These are phyloP conservation scores for Beauveria brongniartii DNA, from an alignment of 2,329 filamentous ascomycete genomes.

Conservation along the genomic window DNA sequence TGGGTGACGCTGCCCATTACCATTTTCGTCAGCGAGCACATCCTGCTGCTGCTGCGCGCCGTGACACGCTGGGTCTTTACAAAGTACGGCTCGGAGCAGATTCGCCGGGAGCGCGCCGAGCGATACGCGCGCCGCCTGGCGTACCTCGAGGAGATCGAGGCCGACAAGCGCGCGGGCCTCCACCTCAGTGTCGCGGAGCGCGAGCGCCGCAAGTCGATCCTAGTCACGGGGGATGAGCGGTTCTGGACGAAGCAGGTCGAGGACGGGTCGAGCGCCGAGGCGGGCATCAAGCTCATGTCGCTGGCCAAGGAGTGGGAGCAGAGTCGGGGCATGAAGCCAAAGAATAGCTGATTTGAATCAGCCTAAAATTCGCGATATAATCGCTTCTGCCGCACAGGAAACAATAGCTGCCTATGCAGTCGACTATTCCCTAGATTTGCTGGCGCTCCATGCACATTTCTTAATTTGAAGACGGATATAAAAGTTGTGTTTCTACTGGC, in stretches of 20 bases:
- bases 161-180: conserved; percentile 25
- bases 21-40: conserved; percentile 66
- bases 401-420: too few relatives aligned
- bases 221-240: conserved; percentile 23
- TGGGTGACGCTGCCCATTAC: conserved; percentile 60
- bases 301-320: conserved; percentile 15
- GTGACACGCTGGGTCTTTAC: conserved; percentile 28
- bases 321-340: conserved; percentile 3
- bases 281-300: conserved; percentile 27
- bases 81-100: conserved; percentile 31
- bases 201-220: conserved; percentile 30
- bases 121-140: conserved; percentile 29
- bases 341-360: conserved; percentile 1
- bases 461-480: too few relatives aligned
- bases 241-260: conserved; percentile 37
- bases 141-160: conserved; percentile 33
- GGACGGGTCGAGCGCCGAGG: conserved; percentile 27
- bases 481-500: too few relatives aligned
- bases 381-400: neutral
- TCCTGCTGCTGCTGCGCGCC: conserved; percentile 54
- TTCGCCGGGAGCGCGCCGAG: conserved; percentile 31
- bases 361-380: neutral
- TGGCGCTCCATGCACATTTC: too few relatives aligned
- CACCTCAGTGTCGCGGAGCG: conserved; percentile 27
- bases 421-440: too few relatives aligned